Base-by-base conservation (phyloP, 441 rosid species). In the Breynia disticha region DNA sequence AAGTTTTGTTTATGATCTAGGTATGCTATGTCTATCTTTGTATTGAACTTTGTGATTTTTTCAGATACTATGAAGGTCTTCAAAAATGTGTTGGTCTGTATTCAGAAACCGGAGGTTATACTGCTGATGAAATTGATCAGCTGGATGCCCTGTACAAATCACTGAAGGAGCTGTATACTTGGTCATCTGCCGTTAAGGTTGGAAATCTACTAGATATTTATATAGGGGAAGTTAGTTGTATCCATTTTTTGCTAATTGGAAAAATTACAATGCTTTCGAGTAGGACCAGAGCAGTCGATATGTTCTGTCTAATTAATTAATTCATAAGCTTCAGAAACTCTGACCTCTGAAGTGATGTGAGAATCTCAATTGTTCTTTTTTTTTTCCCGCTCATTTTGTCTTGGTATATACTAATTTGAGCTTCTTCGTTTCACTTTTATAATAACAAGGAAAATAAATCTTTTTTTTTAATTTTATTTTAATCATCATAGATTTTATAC, bases 101-200 rank as follows among this genome's bases (percentile, higher is more conserved):
- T 71, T 77, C 80, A 38, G 84, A 84, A 72, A 65, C 56, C 66
- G 86, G 88, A 20, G 63, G 60, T 22, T 84, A 82, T 72, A 74
- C 99, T 14, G 64, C 83, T 47, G 83, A 82, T 65, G 85, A 87
- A 72, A 86, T 79, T 65, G 87, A 82, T 70, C 78, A 70, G 70
- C 68, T 90, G 73, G 84, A 76, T 74, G 71, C 78, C 57, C 71
- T 90, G 63, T 87, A 95, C 84, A 78, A 80, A 66, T 87, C 91
- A 18, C 83, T 90, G 53, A 74, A 73, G 48, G 74, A 73, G 74
- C 79, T 86, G 61, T 90, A 79, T 74, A 71, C 81, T 59, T 71
- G 91, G 91, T 90, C 99, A 66, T 86, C 95, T 57, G 97, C 99
- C 71, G 97, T 86, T 60, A 95, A 95, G 97, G 99, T 95, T 69